Base-by-base conservation (phyloP, 2,329 filamentous ascomycete genomes). In the Herpotrichia juniperi region DNA sequence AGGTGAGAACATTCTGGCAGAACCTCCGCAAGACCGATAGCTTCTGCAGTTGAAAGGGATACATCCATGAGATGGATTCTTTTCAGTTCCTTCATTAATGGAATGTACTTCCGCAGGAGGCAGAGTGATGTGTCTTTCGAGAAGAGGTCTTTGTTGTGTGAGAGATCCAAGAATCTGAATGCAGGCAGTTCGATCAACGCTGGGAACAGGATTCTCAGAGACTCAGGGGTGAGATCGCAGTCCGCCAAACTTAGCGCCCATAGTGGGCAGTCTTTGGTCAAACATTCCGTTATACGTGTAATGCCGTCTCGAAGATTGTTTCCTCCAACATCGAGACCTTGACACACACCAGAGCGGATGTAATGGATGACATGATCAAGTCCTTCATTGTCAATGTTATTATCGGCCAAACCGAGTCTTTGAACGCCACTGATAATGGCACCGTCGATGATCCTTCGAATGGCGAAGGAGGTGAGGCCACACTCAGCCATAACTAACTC, bases 131-230 rank as follows among this genome's bases (percentile, higher is more conserved):
- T 91, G n/a, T 89, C 87, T 35, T 88, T 80, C 46, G 86, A 83
- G 68, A 96, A 96, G 14, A 99, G 80, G 17, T 85, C 86, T 26
- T 83, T 89, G 63, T 97, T 97, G 66, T 96, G 91, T 4, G 91
- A 96, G 30, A 99, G 79, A 70, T 97, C 94, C 53, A 99, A 85
- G 68, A 97, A 97, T 17, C 90, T 87, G 68, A 97, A 88, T 57
- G 88, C 84, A 2, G 82, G 81, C 50, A 97, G 78, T 59, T 82
- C 85, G 22, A 83, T 80, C 48, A 97, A 76, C 6, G 85, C 85
- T 4, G 91, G 91, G 45, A 97, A 81, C 11, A 97, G 79, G 48
- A 85, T 84, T 72, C 84, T 88, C 19, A 97, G 78, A 10, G 88
- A 87, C 0, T 84, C 80, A 0, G 91, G 87, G 4, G 83, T 85